Percentiles rank a stretch among this genome's conserved stretches.
phyloP scores from a whole-genome alignment of 1,139 yeast genomes.

The Candida glucosophila region DNA sequence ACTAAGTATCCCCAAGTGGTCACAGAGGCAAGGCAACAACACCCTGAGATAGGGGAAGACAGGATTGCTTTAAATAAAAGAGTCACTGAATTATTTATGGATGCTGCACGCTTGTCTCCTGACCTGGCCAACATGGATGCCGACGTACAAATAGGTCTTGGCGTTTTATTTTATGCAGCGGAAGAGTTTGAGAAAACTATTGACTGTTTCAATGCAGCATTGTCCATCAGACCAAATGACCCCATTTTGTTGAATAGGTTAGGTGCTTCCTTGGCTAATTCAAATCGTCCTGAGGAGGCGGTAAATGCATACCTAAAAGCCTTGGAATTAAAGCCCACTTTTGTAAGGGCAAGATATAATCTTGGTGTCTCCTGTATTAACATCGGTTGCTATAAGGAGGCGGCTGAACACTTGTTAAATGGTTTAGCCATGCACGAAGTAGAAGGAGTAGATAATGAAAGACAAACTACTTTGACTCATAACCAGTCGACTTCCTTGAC shows the following conservation, averaged over 20 bases:
- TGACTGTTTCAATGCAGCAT: conserved; percentile 89
- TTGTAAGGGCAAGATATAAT: conserved; percentile 92
- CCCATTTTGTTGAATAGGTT: conserved; percentile 90
- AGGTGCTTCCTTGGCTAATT: conserved; percentile 93
- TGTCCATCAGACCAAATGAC: conserved; percentile 77
- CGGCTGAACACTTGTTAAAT: conserved; percentile 84
- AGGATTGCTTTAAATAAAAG: conserved; percentile 67
- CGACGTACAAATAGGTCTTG: conserved; percentile 50
- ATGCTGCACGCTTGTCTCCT: conserved; percentile 84
- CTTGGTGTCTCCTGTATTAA: conserved; percentile 92
- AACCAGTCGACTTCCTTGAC: conserved; percentile 70
- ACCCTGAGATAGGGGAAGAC: conserved; percentile 64
- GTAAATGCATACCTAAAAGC: conserved; percentile 90
- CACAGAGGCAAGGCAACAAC: conserved; percentile 50
- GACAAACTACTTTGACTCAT: conserved; percentile 36
- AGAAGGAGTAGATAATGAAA: conserved; percentile 49
- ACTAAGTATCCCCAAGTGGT: conserved; percentile 80
- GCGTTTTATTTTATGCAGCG: conserved; percentile 86
- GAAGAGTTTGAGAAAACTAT: conserved; percentile 92
- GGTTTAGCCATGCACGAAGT: conserved; percentile 91
- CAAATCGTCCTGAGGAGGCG: conserved; percentile 88
- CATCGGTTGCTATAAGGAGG: conserved; percentile 93
- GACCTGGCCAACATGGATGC: conserved; percentile 80
- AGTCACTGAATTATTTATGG: conserved; percentile 71
- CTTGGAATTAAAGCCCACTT: conserved; percentile 81